These are phyloP conservation scores for Penicillium dipodomyicola DNA, from an alignment of 495 filamentous ascomycete species.

Conservation along the genomic window DNA sequence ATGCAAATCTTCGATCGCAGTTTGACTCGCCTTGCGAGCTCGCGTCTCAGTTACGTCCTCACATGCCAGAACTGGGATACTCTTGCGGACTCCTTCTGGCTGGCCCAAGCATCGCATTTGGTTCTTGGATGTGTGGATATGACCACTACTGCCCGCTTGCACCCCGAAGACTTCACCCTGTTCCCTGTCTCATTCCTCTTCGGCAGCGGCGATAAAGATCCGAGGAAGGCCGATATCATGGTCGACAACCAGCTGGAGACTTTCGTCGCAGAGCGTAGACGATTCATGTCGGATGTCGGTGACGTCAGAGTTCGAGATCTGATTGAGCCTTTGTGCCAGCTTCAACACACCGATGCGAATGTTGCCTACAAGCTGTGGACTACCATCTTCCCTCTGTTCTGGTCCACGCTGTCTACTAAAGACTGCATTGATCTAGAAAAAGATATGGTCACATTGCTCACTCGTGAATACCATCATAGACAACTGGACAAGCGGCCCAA, in stretches of 20 bases:
- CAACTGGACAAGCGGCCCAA: conserved; percentile 94
- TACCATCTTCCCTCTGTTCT: conserved; percentile 84
- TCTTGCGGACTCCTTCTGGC: conserved; percentile 90
- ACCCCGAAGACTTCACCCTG: conserved; percentile 78
- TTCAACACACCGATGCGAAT: conserved; percentile 83
- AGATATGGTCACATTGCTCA: conserved; percentile 79
- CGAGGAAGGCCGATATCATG: conserved; percentile 67
- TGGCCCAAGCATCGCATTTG: conserved; percentile 88
- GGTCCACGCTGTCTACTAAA: conserved; percentile 82
- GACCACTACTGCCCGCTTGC: conserved; percentile 69
- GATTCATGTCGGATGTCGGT: conserved; percentile 77
- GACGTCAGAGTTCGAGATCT: conserved; percentile 84
- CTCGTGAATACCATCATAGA: conserved; percentile 90
- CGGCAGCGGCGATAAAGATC: conserved; percentile 61
- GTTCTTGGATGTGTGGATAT: conserved; percentile 88
- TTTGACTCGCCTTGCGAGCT: conserved; percentile 80
- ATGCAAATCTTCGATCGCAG: conserved; percentile 91
- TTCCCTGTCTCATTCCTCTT: conserved; percentile 69
- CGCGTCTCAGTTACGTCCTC: conserved; percentile 82
- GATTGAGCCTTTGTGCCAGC: conserved; percentile 85
- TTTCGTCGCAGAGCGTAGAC: conserved; percentile 71
- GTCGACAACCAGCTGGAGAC: conserved; percentile 77
- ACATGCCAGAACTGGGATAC: conserved; percentile 97
- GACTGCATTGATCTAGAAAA: conserved; percentile 89
- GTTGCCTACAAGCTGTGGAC: conserved; percentile 88